Evolutionary conservation across 2,329 filamentous ascomycete genomes (phyloP), one percentile per base, ranked within the genome.

Genomic region (Incumbomyces delicatus): DNA sequence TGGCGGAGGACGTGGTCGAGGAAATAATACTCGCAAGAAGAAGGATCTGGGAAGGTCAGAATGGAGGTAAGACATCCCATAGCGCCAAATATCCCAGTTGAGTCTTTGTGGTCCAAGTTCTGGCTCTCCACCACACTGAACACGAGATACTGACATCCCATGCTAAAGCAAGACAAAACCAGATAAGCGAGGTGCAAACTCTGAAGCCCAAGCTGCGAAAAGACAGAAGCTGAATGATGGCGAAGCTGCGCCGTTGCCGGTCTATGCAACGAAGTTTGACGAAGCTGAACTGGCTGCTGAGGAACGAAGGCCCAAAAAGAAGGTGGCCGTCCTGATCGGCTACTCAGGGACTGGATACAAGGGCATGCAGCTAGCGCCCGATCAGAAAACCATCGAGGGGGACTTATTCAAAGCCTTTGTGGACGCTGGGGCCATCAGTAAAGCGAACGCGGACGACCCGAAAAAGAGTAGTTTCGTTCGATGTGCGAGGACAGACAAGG

Each of bases 281-380:
- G 77, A 85, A 57, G 87, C 92, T 53, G 89, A 95, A 67, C 90
- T 95, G 56, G 86, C 84, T 11, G 80, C 81, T 39, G 92, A 98
- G 64, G 82, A 83, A 62, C 81, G 90, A 53, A 80, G 81, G 47
- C 92, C 92, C 18, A 98, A 98, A 75, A 82, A 86, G 66, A 98
- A 98, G 71, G 90, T 95, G 41, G 92, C 90, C 34, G 88, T 98
- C 29, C 72, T 96, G 72, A 82, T 98, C 57, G 92, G 92, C 13
- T 98, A 98, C 66, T 88, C 89, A 5, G 92, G 92, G 41, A 95
- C 87, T 8, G 92, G 92, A 13, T 98, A 98, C 73, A 89, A 87
- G 68, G 92, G 92, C 59, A 94, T 98, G 82, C 92, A 98, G 69
- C 85, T 98, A 67, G 63, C 74, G 74, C 58, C 69, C 22, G 35